phyloP scores from a whole-genome alignment of 345 rosid species.

The Populus tremula region DNA sequence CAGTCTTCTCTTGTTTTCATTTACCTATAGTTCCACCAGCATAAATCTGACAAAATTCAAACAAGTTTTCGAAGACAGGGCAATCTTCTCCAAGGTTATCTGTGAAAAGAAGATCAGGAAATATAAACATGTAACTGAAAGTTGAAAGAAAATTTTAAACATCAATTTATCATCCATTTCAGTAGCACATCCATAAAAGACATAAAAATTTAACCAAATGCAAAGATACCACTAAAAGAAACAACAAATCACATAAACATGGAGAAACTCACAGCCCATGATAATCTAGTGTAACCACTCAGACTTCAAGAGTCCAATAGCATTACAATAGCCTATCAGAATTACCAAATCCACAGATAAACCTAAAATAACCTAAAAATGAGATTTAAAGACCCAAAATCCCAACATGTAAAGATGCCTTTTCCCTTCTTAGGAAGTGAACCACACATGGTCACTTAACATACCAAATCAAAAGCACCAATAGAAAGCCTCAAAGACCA shows the following conservation, averaged over 20 bases:
- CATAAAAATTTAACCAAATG: no score
- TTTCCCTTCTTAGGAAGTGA: neutral
- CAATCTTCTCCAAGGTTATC: constrained; percentile 97
- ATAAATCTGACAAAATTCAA: constrained; percentile 96
- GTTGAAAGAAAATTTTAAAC: no score
- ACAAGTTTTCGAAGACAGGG: constrained; percentile 92
- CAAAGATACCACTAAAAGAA: no score
- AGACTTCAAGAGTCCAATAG: neutral
- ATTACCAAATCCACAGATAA: neutral
- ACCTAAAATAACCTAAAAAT: neutral
- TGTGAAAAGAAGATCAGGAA: constrained; percentile 18
- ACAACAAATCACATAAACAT: no score
- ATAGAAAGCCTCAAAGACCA: neutral
- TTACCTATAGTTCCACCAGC: constrained; percentile 98
- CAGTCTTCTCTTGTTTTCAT: neutral
- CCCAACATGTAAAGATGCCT: neutral
- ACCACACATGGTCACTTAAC: neutral
- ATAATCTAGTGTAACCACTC: no score
- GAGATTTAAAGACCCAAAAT: neutral
- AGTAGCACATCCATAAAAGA: no score
- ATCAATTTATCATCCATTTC: no score
- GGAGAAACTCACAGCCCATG: no score
- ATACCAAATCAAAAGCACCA: neutral
- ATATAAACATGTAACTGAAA: neutral
- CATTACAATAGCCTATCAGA: neutral